A percentile compares a stretch with the other conserved stretches of the same genome.
Conservation (phyloP, 805 yeast genomes). For the Ogataea salicorniae region DNA sequence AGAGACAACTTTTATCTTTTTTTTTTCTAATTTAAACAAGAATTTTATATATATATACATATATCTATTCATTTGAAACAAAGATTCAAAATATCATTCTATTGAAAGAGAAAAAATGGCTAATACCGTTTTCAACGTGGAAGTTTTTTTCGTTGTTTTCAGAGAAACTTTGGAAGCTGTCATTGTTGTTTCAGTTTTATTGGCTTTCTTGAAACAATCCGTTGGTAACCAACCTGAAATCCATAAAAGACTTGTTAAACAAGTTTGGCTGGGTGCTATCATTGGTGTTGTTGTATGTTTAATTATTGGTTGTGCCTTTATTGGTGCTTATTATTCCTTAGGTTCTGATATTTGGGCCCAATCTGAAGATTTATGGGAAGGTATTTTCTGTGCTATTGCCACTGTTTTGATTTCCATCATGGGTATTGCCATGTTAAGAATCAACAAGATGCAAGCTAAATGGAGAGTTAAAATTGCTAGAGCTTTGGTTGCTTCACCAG, state of each 20-base stretch:
- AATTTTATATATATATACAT: no score
- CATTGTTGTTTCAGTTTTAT: slow-evolving; percentile 81
- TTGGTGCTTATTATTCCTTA: slow-evolving; percentile 84
- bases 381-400: slow-evolving; percentile 87
- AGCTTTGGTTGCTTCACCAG: slow-evolving; percentile 63
- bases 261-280: slow-evolving; percentile 82
- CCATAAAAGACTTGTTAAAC: slow-evolving; percentile 63
- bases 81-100: no score
- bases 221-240: slow-evolving; percentile 47
- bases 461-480: slow-evolving; percentile 94
- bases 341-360: slow-evolving; percentile 78
- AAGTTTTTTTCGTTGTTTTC: slow-evolving; percentile 83
- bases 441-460: slow-evolving; percentile 93
- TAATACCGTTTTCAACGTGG: slow-evolving; percentile 54
- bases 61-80: no score
- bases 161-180: slow-evolving; percentile 94
- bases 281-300: slow-evolving; percentile 76
- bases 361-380: slow-evolving; percentile 97
- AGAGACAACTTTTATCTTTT: no score
- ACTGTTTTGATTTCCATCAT: slow-evolving; percentile 81
- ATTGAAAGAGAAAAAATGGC: no score
- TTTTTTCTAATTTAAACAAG: no score
- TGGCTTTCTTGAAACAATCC: slow-evolving; percentile 89
- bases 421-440: slow-evolving; percentile 96
- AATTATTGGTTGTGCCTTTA: slow-evolving; percentile 84